Conservation (phyloP, 2,329 filamentous ascomycete genomes). For the Claviceps cyperi region DNA sequence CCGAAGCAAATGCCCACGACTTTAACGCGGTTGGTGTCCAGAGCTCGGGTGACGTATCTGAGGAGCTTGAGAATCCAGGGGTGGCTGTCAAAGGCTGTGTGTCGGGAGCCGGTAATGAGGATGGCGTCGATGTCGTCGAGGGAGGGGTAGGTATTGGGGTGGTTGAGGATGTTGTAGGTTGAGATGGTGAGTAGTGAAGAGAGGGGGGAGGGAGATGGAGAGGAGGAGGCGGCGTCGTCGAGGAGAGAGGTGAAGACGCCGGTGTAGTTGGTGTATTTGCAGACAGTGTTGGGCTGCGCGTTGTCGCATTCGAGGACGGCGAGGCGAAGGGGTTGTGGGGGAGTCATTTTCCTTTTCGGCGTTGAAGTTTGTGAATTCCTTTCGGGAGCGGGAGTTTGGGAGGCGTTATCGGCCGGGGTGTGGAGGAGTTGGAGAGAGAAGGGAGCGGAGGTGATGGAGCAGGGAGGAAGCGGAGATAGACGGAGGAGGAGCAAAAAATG, state of each 20-base stretch:
- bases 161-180: constrained; percentile 55
- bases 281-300: constrained; percentile 48
- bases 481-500: too few relatives aligned
- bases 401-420: neutral
- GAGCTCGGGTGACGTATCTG: constrained; percentile 21
- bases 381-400: neutral
- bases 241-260: constrained; percentile 53
- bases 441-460: neutral
- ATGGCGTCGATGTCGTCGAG: constrained; percentile 68
- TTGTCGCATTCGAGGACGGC: constrained; percentile 82
- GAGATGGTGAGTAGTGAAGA: constrained; percentile 40
- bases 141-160: constrained; percentile 52
- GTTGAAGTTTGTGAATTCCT: neutral
- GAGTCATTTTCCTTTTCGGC: constrained; percentile 10
- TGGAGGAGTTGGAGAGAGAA: neutral
- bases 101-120: constrained; percentile 62
- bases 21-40: constrained; percentile 40
- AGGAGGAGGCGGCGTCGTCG: constrained; percentile 32
- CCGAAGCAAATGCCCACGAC: constrained; percentile 37
- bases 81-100: constrained; percentile 28
- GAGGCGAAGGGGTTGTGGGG: constrained; percentile 56
- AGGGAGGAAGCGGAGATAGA: neutral
- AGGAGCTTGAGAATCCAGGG: constrained; percentile 30
- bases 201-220: constrained; percentile 24
- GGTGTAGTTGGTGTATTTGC: constrained; percentile 57